Percentiles rank a stretch among this genome's conserved stretches.
Conservation (phyloP, 2,329 filamentous ascomycete species). For the Neopestalotiopsis clavispora region DNA sequence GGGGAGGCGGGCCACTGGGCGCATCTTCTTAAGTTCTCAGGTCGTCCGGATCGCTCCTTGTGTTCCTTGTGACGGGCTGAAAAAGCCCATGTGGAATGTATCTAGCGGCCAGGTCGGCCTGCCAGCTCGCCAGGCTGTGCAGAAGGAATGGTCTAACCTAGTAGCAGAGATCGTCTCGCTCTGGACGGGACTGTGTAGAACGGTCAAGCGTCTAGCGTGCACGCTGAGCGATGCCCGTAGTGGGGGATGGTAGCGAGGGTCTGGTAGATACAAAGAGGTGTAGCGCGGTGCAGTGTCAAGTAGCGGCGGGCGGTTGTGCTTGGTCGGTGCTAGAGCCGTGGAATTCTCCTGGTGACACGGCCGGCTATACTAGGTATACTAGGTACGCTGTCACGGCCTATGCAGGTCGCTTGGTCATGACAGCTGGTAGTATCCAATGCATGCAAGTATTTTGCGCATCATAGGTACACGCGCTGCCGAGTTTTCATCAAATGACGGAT, state of each 20-base stretch:
- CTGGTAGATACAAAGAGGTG: neutral
- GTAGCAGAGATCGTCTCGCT: neutral
- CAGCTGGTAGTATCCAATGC: neutral
- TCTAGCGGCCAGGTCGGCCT: neutral
- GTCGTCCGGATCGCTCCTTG: constrained; percentile 9
- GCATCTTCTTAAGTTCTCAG: neutral
- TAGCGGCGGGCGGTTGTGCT: constrained; percentile 1
- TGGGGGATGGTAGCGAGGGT: neutral
- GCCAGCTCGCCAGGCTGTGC: neutral
- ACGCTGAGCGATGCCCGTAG: constrained; percentile 12
- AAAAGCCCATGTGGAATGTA: neutral
- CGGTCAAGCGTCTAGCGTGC: constrained; percentile 6
- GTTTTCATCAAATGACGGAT: neutral
- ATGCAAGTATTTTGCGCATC: neutral
- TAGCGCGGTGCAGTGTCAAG: constrained; percentile 2
- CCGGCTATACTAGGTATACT: neutral
- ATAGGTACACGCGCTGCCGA: neutral
- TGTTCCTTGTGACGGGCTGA: constrained; percentile 9
- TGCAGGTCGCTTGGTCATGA: constrained; percentile 1
- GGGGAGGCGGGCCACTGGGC: neutral
- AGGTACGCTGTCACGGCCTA: neutral
- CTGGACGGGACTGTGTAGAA: neutral
- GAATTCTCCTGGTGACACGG: neutral
- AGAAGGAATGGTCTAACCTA: neutral
- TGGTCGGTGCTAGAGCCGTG: constrained; percentile 1